A percentile compares a stretch with the other conserved stretches of the same genome.
Conservation (phyloP, 164 flowering plant genomes). For the Magnolia kwangsiensis region DNA sequence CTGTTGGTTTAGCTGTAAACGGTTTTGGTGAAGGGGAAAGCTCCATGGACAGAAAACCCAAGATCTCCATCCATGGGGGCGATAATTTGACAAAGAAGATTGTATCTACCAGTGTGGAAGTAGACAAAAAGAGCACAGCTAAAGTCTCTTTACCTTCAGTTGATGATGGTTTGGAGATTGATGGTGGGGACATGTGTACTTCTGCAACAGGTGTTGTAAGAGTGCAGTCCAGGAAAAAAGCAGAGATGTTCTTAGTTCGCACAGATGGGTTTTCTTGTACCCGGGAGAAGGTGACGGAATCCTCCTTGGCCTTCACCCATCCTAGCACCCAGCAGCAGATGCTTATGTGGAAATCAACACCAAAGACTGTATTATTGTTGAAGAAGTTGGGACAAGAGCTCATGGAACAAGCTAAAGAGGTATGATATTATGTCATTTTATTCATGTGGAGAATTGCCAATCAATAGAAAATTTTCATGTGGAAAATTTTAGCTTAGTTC, state of each 20-base stretch:
- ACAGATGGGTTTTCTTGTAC: constrained; percentile 93
- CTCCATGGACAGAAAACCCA: constrained; percentile 9
- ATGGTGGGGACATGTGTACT: constrained; percentile 92
- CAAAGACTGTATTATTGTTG: constrained; percentile 81
- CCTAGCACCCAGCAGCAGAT: constrained; percentile 99
- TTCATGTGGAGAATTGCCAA: neutral
- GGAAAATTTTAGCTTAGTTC: too few relatives aligned
- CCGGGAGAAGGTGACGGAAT: constrained; percentile 91
- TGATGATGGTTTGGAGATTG: constrained; percentile 39
- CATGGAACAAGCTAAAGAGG: constrained; percentile 98
- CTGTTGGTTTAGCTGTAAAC: constrained; percentile 26
- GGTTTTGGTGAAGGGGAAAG: constrained; percentile 17
- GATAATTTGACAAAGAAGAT: constrained; percentile 16
- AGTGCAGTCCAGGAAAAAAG: constrained; percentile 93
- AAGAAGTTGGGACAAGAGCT: constrained; percentile 89
- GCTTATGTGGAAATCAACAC: constrained; percentile 98
- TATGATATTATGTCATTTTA: constrained; percentile 17
- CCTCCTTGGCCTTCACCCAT: constrained; percentile 94
- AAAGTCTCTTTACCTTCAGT: constrained; percentile 25
- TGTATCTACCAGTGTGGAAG: constrained; percentile 13
- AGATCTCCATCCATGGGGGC: constrained; percentile 16
- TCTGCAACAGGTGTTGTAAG: constrained; percentile 97
- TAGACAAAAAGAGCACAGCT: constrained; percentile 24
- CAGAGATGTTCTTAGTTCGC: constrained; percentile 96
- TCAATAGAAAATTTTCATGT: too few relatives aligned